Evolutionary conservation across 768 basidiomycete species (phyloP), one percentile per base, ranked within the genome.

Genomic region (Pisolithus sp.): DNA sequence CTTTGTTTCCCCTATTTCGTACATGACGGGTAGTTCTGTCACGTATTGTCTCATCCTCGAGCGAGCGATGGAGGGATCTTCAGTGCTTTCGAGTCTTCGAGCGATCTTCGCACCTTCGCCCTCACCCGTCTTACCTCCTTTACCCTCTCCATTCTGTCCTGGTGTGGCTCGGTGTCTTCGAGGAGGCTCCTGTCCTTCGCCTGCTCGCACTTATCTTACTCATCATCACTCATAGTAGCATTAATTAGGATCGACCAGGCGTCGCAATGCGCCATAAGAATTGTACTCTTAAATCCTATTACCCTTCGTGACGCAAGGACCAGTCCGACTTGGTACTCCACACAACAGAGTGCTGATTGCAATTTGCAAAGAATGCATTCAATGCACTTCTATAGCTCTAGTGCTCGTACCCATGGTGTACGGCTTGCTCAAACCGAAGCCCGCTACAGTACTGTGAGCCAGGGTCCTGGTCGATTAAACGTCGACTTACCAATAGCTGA

Each of bases 401-500:
- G 68, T 76, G 63, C 48, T 56, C 67, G 73, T 88, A 84, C 57
- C 61, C 71, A 50, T 89, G 83, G 64, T 91, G 85, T 39, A 79
- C 86, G 20, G 79, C 83, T 68, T 93, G 90, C 68, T 95, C 87
- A 64, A 91, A 96, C 48, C 85, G 88, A 49, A 95, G 78, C 42
- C 94, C 93, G 60, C 94, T 95, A 60, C 48, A 34, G 57, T 30
- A 17, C 40, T 12, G 31, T 36, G 13, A 42, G 56, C 13, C 12
- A 4, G 46, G 48, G 34, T 24, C 20, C 20, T 7, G 12, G 1
- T 31, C 18, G 28, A 20, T 21, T 8, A 37, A 45, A 30, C 20
- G 39, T 36, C 30, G 31, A 68, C 73, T 43, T 62, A 79, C 79
- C 78, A 80, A 57, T 79, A 80, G 53, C 78, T 74, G 59, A 37